These are phyloP conservation scores for Rhynchospora breviuscula DNA, from an alignment of 176 grass and related monocot genomes.

Conservation along the genomic window DNA sequence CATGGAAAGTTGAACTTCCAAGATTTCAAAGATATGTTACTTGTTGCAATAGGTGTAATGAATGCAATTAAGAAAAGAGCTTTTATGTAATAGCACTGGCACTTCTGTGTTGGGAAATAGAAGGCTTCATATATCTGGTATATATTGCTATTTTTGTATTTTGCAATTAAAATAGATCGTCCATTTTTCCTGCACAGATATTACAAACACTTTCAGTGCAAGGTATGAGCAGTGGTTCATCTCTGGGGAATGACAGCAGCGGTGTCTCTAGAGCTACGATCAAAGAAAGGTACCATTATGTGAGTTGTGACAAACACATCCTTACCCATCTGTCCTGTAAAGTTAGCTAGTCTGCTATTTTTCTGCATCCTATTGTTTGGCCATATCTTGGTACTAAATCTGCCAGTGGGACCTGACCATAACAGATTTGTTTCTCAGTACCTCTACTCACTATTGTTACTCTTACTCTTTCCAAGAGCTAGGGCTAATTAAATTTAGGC, in stretches of 20 bases:
- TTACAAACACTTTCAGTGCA: conserved; percentile 61
- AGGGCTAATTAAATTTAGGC: background rate
- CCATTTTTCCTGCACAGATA: conserved; percentile 41
- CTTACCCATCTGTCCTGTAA: background rate
- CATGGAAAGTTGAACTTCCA: background rate
- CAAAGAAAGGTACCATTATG: conserved; percentile 59
- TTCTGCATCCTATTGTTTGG: background rate
- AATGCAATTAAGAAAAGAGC: background rate
- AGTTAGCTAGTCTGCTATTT: background rate
- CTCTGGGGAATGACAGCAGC: conserved; percentile 45
- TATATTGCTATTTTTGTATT: conserved; percentile 2
- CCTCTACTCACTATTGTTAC: background rate
- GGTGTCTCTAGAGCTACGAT: conserved; percentile 68
- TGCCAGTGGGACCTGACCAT: background rate
- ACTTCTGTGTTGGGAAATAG: background rate
- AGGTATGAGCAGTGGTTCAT: conserved; percentile 33
- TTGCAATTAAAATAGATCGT: background rate
- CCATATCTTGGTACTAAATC: background rate
- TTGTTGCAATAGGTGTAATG: background rate
- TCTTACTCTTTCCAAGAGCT: background rate
- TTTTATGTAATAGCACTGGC: background rate
- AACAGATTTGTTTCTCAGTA: background rate
- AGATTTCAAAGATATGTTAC: background rate
- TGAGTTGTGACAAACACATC: background rate
- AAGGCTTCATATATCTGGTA: background rate